Evolutionary conservation across 2,329 filamentous ascomycete species (phyloP).

Genomic region (Monosporascus sp.): DNA sequence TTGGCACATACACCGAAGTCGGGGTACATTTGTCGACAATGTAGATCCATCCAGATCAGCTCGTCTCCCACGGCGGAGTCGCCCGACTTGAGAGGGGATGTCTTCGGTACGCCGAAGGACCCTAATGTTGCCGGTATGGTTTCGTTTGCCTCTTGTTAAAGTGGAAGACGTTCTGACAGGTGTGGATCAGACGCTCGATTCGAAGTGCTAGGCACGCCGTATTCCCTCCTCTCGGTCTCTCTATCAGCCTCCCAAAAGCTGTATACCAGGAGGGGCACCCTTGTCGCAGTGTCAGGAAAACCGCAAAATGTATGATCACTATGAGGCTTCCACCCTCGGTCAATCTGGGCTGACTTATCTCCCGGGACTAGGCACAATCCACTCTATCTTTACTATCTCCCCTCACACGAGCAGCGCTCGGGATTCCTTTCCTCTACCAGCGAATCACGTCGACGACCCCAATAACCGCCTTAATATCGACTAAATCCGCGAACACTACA

Average conservation of each 20-base stretch:
- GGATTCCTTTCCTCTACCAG: slow-evolving; percentile 94
- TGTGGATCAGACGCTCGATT: slow-evolving; percentile 74
- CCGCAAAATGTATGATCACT: slow-evolving; percentile 68
- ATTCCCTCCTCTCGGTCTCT: slow-evolving; percentile 88
- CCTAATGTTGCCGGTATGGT: slow-evolving; percentile 46
- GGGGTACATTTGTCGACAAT: slow-evolving; percentile 47
- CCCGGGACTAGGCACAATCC: slow-evolving; percentile 64
- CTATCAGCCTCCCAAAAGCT: slow-evolving; percentile 90
- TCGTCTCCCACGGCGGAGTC: slow-evolving; percentile 54
- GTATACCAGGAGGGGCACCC: slow-evolving; percentile 84
- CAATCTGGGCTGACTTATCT: background rate
- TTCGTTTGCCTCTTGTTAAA: slow-evolving; percentile 2
- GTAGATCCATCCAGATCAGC: slow-evolving; percentile 59
- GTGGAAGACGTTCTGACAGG: no score
- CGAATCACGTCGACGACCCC: slow-evolving; percentile 81
- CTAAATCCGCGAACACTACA: slow-evolving; percentile 79
- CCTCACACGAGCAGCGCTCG: slow-evolving; percentile 70
- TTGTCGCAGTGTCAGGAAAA: slow-evolving; percentile 86
- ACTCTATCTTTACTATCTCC: slow-evolving; percentile 84
- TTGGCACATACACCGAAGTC: slow-evolving; percentile 12
- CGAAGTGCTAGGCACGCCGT: slow-evolving; percentile 85
- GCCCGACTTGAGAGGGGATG: slow-evolving; percentile 45
- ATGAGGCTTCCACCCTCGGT: background rate
- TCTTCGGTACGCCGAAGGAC: slow-evolving; percentile 46
- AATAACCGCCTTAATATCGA: slow-evolving; percentile 81